Percentiles rank a stretch among this genome's conserved stretches.
Conservation (phyloP, 768 basidiomycete genomes). For the Mycena venus region DNA sequence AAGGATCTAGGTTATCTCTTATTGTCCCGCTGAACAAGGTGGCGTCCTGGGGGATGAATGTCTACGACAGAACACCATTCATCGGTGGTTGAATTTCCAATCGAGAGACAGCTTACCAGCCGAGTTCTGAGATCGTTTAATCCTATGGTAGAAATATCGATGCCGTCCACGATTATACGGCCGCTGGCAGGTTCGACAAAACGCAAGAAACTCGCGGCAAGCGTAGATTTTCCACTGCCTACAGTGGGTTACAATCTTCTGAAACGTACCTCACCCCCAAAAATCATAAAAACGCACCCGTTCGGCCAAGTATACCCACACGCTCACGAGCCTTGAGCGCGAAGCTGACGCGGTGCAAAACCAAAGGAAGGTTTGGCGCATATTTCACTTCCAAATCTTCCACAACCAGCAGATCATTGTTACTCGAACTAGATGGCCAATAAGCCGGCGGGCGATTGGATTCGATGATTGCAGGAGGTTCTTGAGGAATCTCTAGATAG, state of each 20-base stretch:
- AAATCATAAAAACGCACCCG: slow-evolving; percentile 51
- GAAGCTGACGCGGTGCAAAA: slow-evolving; percentile 84
- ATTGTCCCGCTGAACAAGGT: slow-evolving; percentile 68
- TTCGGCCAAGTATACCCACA: slow-evolving; percentile 87
- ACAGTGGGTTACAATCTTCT: too few relatives aligned
- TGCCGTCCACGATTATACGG: slow-evolving; percentile 86
- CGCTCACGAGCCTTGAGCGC: slow-evolving; percentile 78
- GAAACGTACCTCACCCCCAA: slow-evolving; percentile 29
- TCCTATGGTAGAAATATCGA: slow-evolving; percentile 90
- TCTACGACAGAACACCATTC: slow-evolving; percentile 59
- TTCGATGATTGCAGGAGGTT: slow-evolving; percentile 83
- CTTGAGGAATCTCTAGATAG: slow-evolving; percentile 90
- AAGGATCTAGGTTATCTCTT: slow-evolving; percentile 84
- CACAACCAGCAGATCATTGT: slow-evolving; percentile 71
- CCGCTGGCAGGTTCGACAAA: slow-evolving; percentile 87
- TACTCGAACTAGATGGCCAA: slow-evolving; percentile 41
- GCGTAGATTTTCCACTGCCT: slow-evolving; percentile 85
- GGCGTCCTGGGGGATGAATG: slow-evolving; percentile 83
- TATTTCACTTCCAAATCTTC: slow-evolving; percentile 88
- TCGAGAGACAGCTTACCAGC: slow-evolving; percentile 54
- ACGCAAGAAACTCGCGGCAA: slow-evolving; percentile 88
- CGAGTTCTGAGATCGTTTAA: slow-evolving; percentile 86
- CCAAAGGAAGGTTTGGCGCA: slow-evolving; percentile 85
- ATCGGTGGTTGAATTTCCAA: slow-evolving; percentile 1
- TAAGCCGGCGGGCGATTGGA: slow-evolving; percentile 82